Evolutionary conservation across 2,329 filamentous ascomycete genomes (phyloP), one percentile per base, ranked within the genome.

Genomic region (Xylariales sp.): DNA sequence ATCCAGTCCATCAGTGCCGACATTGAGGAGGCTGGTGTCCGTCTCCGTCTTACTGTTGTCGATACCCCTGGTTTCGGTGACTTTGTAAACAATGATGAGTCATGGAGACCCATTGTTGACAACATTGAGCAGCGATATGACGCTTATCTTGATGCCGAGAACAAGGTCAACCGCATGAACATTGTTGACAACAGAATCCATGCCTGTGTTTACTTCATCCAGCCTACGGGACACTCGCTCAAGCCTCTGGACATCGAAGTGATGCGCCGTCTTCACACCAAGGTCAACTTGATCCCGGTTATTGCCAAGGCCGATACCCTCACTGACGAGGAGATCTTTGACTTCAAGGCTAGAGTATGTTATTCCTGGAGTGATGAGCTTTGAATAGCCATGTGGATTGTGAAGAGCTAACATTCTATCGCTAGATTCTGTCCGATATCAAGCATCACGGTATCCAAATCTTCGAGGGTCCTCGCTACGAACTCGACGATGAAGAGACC

Each of bases 81-180:
- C 70, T 98, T 97, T 60, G 93, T 98, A 61, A 98, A 98, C 84
- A 98, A 98, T 62, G 93, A 97, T 57, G 93, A 97, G 69, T 98
- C 93, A 19, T 98, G 93, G 93, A 83, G 93, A 59, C 93, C 93
- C 40, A 98, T 98, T 68, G 85, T 96, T 56, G 93, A 98, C 76
- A 97, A 97, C 76, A 97, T 98, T 58, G 93, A 98, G 76, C 89
- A 95, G 77, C 87, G 93, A 53, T 98, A 93, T 60, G 93, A 98
- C 67, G 90, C 93, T 38, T 98, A 97, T 67, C 78, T 98, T 43
- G 93, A 98, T 68, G 91, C 93, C 31, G 93, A 98, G 79, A 98
- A 98, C 82, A 98, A 97, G 81, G 89, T 98, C 65, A 98, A 98
- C 77, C 88, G 93, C 57, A 95, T 96, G 83, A 98, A 98, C 78